Percentiles rank a stretch among this genome's conserved stretches.
These are phyloP conservation scores for Gossypium arboreum DNA, from an alignment of 345 rosid genomes.

Conservation along the genomic window DNA sequence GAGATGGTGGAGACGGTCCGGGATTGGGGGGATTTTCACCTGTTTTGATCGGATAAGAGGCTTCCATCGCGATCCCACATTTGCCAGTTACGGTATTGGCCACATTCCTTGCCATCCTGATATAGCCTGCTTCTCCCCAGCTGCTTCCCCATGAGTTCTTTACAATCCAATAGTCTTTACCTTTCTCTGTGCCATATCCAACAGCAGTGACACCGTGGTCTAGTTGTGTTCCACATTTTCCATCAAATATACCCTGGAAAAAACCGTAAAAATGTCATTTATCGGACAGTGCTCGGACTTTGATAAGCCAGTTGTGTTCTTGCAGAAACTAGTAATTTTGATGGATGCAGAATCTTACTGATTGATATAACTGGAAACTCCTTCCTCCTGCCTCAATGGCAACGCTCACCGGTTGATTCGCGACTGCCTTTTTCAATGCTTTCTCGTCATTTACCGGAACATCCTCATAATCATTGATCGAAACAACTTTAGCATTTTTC, in stretches of 20 bases:
- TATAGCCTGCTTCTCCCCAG: conserved; percentile 86
- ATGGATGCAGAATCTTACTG: conserved; percentile 35
- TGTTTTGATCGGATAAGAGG: conserved; percentile 80
- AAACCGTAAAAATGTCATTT: background rate
- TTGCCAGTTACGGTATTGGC: conserved; percentile 39
- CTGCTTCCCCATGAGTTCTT: conserved; percentile 74
- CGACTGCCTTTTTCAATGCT: conserved; percentile 69
- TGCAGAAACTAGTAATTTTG: background rate
- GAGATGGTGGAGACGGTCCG: conserved; percentile 94
- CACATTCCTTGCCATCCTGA: conserved; percentile 63
- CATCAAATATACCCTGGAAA: conserved; percentile 66
- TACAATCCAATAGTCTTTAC: conserved; percentile 76
- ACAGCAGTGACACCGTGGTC: conserved; percentile 92
- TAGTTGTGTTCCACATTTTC: conserved; percentile 63
- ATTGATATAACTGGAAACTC: conserved; percentile 62
- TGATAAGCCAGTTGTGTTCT: background rate
- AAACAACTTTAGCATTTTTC: conserved; percentile 83
- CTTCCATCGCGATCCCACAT: conserved; percentile 83
- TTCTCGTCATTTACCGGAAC: conserved; percentile 60
- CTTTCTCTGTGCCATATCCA: conserved; percentile 80
- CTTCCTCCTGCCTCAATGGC: conserved; percentile 90
- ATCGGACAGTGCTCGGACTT: background rate
- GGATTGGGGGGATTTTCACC: conserved; percentile 91
- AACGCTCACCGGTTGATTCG: conserved; percentile 69
- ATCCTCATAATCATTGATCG: conserved; percentile 66